Conservation (phyloP, 768 basidiomycete genomes). For the Lyophyllum shimeji region DNA sequence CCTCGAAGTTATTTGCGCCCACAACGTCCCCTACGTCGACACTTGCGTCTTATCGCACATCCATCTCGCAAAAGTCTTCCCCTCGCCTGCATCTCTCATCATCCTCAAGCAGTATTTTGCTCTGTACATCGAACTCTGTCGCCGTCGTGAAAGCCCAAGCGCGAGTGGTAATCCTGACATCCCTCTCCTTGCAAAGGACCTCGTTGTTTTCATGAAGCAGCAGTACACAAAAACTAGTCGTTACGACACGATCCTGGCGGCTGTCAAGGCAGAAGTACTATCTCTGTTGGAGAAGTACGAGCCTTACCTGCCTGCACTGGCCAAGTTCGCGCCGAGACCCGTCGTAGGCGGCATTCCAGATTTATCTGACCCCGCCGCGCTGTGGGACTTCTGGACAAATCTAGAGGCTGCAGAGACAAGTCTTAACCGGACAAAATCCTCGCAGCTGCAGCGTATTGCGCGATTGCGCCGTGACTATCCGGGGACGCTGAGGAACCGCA, state of each 20-base stretch:
- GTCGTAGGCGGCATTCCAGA: constrained; percentile 2
- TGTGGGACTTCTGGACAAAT: constrained; percentile 15
- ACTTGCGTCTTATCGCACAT: constrained; percentile 16
- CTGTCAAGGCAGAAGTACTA: background rate
- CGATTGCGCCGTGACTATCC: constrained; percentile 18
- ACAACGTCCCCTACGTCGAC: constrained; percentile 25
- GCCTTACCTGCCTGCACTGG: background rate
- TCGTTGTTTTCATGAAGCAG: background rate
- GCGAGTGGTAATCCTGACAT: constrained; percentile 1
- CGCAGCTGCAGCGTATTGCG: constrained; percentile 22
- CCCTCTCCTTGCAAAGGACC: background rate
- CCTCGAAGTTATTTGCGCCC: constrained; percentile 21
- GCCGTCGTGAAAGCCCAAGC: background rate
- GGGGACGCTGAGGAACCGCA: constrained; percentile 12
- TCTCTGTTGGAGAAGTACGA: background rate
- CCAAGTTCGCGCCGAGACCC: background rate
- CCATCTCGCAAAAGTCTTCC: background rate
- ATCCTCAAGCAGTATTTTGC: constrained; percentile 9
- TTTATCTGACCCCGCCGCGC: constrained; percentile 8
- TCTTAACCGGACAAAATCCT: constrained; percentile 20
- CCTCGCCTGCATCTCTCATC: constrained; percentile 2
- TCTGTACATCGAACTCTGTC: constrained; percentile 5
- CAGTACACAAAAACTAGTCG: background rate
- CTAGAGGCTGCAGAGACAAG: constrained; percentile 18
- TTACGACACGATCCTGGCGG: background rate